Evolutionary conservation across 495 filamentous ascomycete genomes (phyloP).

Genomic region (Margaritispora aquatica): DNA sequence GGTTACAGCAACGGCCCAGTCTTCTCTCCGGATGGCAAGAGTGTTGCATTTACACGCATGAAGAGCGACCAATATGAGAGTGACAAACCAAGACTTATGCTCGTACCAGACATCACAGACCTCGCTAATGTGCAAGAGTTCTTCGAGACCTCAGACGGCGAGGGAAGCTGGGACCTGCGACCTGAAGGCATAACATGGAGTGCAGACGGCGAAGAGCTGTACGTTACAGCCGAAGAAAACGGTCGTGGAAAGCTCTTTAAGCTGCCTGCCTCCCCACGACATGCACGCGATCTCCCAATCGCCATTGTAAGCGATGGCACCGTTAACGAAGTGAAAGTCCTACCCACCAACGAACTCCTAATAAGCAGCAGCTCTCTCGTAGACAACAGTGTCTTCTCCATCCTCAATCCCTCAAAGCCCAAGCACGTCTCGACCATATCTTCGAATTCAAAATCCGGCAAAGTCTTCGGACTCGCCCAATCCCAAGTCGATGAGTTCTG

Average conservation of each 20-base stretch:
- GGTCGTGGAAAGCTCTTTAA: constrained; percentile 60
- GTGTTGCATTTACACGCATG: constrained; percentile 79
- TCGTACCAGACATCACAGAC: constrained; percentile 53
- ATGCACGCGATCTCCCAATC: constrained; percentile 45
- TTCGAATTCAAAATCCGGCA: constrained; percentile 62
- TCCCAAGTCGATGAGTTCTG: constrained; percentile 65
- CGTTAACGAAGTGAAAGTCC: constrained; percentile 50
- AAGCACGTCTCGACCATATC: constrained; percentile 37
- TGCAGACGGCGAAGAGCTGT: constrained; percentile 55
- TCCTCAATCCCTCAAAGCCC: constrained; percentile 41
- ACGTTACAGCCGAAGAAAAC: constrained; percentile 59
- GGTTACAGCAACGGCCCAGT: constrained; percentile 73
- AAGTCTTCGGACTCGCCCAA: constrained; percentile 58
- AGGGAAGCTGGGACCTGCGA: constrained; percentile 61
- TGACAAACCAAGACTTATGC: constrained; percentile 74
- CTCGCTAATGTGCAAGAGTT: constrained; percentile 57
- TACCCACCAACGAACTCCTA: constrained; percentile 51
- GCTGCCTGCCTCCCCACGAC: constrained; percentile 45
- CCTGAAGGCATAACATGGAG: constrained; percentile 62
- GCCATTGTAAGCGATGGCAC: constrained; percentile 54
- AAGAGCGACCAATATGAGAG: constrained; percentile 78
- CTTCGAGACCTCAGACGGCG: constrained; percentile 53
- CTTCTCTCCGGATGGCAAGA: constrained; percentile 67
- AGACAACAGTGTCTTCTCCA: constrained; percentile 62
- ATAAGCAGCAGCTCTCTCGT: constrained; percentile 59